Conservation (phyloP, 2,329 filamentous ascomycete genomes). For the Colletotrichum higginsianum region DNA sequence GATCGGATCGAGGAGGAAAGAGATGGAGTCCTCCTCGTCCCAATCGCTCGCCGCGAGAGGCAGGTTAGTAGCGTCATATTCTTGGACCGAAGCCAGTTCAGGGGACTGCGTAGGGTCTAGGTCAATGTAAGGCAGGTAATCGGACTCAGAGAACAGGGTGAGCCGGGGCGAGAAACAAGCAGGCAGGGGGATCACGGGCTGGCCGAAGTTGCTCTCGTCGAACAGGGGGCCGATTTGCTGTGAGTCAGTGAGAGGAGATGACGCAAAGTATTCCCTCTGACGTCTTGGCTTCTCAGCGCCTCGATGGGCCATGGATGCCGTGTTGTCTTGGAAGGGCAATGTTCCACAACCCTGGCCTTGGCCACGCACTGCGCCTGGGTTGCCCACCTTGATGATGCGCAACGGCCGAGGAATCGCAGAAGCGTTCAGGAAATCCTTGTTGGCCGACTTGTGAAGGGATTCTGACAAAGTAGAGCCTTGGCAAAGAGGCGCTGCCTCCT, state of each 20-base stretch:
- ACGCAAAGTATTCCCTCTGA: background rate
- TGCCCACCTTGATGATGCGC: background rate
- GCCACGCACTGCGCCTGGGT: too few relatives aligned
- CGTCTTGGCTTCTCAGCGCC: background rate
- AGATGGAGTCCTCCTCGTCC: constrained; percentile 15
- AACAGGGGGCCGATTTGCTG: background rate
- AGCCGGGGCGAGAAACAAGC: background rate
- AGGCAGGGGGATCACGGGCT: too few relatives aligned
- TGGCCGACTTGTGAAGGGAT: background rate
- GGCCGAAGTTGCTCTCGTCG: background rate
- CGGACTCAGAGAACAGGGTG: background rate
- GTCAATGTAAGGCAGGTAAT: background rate
- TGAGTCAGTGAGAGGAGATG: background rate
- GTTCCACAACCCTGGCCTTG: background rate
- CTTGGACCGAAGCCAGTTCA: background rate
- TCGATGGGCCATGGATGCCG: too few relatives aligned
- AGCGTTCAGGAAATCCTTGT: background rate
- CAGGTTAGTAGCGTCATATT: background rate
- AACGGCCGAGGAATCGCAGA: background rate
- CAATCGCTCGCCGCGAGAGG: background rate
- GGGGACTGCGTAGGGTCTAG: background rate
- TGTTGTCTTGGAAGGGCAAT: background rate
- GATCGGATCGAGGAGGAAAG: constrained; percentile 7
- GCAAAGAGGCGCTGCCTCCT: background rate
- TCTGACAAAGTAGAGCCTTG: background rate